phyloP scores from a whole-genome alignment of 2,329 filamentous ascomycete genomes.

The Penicillium hordei region DNA sequence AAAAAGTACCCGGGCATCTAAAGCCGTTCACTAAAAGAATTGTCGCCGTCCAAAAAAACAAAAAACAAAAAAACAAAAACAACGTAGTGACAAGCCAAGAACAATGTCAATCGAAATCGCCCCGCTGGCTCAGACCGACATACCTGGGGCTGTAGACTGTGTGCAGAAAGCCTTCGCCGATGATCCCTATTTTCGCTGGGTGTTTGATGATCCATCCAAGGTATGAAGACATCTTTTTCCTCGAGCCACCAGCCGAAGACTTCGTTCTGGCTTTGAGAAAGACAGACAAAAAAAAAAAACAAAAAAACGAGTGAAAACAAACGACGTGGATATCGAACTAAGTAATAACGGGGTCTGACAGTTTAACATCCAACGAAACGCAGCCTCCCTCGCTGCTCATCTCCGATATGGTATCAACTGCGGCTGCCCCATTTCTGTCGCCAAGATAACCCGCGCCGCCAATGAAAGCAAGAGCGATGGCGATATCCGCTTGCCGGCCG shows the following conservation, averaged over 20 bases:
- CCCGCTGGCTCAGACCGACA: conserved; percentile 58
- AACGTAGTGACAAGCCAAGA: conserved; percentile 20
- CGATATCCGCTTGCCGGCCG: conserved; percentile 14
- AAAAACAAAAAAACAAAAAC: conserved; percentile 14
- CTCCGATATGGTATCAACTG: conserved; percentile 67
- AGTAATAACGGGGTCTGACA: conserved; percentile 32
- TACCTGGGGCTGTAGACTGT: conserved; percentile 62
- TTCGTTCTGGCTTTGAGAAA: neutral
- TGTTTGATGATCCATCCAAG: conserved; percentile 59
- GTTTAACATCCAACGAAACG: conserved; percentile 62
- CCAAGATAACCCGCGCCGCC: conserved; percentile 55
- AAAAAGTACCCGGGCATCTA: conserved; percentile 22
- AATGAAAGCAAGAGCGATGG: conserved; percentile 20
- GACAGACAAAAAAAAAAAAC: neutral
- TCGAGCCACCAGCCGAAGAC: too few species aligned
- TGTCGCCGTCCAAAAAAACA: conserved; percentile 10
- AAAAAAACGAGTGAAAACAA: neutral
- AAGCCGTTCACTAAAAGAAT: conserved; percentile 19
- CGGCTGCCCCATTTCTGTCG: conserved; percentile 67
- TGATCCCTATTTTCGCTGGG: conserved; percentile 67
- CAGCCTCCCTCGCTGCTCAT: conserved; percentile 62
- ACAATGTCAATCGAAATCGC: conserved; percentile 56
- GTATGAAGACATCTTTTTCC: conserved; percentile 40
- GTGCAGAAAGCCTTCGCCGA: conserved; percentile 66
- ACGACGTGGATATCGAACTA: conserved; percentile 8